Base-by-base conservation (phyloP, 1,284 basidiomycete genomes). In the Trichosporon inkin region DNA sequence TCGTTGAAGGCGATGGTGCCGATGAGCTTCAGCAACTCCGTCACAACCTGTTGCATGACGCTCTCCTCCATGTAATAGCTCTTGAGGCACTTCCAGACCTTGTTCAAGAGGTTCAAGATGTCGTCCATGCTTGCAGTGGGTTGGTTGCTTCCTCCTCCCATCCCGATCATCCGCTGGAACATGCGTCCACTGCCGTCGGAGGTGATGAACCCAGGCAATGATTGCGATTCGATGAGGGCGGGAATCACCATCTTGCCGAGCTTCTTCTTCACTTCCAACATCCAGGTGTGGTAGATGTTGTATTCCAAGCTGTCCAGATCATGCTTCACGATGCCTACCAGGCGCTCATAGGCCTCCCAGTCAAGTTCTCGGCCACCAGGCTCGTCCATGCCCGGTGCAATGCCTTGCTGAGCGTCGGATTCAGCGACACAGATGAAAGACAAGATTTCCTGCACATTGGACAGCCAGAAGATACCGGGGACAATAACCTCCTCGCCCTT, bases 221-320 rank as follows among this genome's bases (percentile, higher is more conserved):
- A 95, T 78, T 99, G 96, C 65, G 90, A 95, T 80, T 99, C 96
- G 70, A 99, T 93, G 66, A 99, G 80, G 4, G 96, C 96, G 17
- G 96, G 96, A 60, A 99, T 93, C 55, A 99, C 91, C 94, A 99
- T 99, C 83, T 98, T 98, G 64, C 88, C 85, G 47, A 99, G 81
- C 64, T 88, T 88, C 81, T 95, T 96, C 86, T 99, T 99, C 47
- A 93, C 92, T 80, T 99, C 96, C 63, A 92, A 82, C 92, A 99
- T 99, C 90, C 92, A 97, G 0, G 95, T 98, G 78, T 99, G 95
- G 77, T 98, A 99, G 78, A 99, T 96, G 82, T 99, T 99, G 82
- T 98, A 99, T 80, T 99, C 95, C 70, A 99, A 82, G 67, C 90
- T 94, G 80, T 99, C 96, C 49, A 99, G 84, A 76, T 99, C 96